Conservation (phyloP, 2,329 filamentous ascomycete genomes). For the Thermoascus crustaceus region DNA sequence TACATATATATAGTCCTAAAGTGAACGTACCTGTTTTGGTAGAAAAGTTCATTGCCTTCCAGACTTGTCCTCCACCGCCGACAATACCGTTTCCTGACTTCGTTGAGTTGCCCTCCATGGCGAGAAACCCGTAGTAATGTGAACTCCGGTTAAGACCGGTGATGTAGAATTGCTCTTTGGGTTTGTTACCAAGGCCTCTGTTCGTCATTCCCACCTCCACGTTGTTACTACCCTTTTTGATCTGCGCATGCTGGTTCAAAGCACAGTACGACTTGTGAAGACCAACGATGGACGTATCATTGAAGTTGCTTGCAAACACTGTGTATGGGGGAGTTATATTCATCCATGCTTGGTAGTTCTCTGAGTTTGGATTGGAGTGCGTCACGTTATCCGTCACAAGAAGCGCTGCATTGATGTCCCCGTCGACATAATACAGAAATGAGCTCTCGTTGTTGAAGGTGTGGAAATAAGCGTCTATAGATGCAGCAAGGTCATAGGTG, state of each 20-base stretch:
- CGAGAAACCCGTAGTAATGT: slow-evolving; percentile 65
- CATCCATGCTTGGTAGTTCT: slow-evolving; percentile 48
- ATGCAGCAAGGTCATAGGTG: slow-evolving; percentile 74
- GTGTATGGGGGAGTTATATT: slow-evolving; percentile 59
- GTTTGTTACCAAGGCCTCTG: slow-evolving; percentile 56
- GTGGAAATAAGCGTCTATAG: slow-evolving; percentile 71
- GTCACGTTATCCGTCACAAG: slow-evolving; percentile 67
- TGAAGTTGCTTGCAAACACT: slow-evolving; percentile 63
- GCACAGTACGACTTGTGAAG: slow-evolving; percentile 77
- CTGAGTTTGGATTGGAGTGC: slow-evolving; percentile 34
- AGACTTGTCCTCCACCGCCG: slow-evolving; percentile 70
- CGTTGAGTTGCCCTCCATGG: slow-evolving; percentile 51
- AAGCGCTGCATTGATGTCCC: slow-evolving; percentile 69
- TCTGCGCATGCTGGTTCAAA: slow-evolving; percentile 57
- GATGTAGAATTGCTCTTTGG: slow-evolving; percentile 84
- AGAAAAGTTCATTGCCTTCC: slow-evolving; percentile 60
- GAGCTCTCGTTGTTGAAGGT: slow-evolving; percentile 43
- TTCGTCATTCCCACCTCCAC: slow-evolving; percentile 59
- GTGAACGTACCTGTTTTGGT: slow-evolving; percentile 66
- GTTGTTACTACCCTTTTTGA: slow-evolving; percentile 53
- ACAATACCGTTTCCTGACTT: slow-evolving; percentile 46
- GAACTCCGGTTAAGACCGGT: slow-evolving; percentile 64
- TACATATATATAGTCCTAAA: neutral
- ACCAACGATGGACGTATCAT: slow-evolving; percentile 55
- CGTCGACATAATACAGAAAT: slow-evolving; percentile 72